Evolutionary conservation across 1,284 basidiomycete species (phyloP).

Genomic region (Sporisorium graminicola): DNA sequence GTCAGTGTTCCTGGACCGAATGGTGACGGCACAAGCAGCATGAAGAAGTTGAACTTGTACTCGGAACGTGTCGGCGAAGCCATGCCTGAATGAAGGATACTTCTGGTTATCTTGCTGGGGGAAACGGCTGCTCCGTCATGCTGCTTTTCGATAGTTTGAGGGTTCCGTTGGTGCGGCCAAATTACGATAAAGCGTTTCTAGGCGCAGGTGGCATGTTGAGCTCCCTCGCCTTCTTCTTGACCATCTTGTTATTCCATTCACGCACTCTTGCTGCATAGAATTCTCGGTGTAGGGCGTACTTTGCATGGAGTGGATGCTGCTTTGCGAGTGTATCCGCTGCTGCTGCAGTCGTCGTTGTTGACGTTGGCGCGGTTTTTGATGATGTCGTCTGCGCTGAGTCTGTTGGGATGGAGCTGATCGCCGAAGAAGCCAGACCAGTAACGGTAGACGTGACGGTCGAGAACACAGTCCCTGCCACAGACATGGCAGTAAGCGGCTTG

Average conservation of each 20-base stretch:
- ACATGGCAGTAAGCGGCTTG: slow-evolving; percentile 31
- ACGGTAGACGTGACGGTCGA: slow-evolving; percentile 46
- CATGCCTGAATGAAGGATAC: not conserved
- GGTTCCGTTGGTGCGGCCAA: no score
- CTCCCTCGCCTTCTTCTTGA: slow-evolving; percentile 45
- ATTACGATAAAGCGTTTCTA: slow-evolving; percentile 30
- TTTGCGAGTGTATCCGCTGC: slow-evolving; percentile 19
- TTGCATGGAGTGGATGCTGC: slow-evolving; percentile 39
- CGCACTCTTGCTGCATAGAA: slow-evolving; percentile 56
- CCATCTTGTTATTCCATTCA: slow-evolving; percentile 46
- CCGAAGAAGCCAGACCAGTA: slow-evolving; percentile 30
- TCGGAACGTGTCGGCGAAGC: not conserved
- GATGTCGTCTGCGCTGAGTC: slow-evolving; percentile 16
- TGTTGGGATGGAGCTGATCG: slow-evolving; percentile 21
- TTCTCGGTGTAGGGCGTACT: slow-evolving; percentile 59
- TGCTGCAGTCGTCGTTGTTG: slow-evolving; percentile 7
- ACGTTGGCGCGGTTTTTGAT: no score
- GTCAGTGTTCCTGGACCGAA: no score
- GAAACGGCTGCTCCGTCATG: not conserved
- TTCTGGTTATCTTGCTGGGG: not conserved
- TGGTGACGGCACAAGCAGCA: not conserved
- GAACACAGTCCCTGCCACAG: slow-evolving; percentile 39
- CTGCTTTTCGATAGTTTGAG: not conserved
- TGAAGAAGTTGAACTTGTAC: not conserved
- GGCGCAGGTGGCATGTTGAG: slow-evolving; percentile 56